phyloP scores from a whole-genome alignment of 2,329 filamentous ascomycete genomes.

The Fusarium armeniacum region DNA sequence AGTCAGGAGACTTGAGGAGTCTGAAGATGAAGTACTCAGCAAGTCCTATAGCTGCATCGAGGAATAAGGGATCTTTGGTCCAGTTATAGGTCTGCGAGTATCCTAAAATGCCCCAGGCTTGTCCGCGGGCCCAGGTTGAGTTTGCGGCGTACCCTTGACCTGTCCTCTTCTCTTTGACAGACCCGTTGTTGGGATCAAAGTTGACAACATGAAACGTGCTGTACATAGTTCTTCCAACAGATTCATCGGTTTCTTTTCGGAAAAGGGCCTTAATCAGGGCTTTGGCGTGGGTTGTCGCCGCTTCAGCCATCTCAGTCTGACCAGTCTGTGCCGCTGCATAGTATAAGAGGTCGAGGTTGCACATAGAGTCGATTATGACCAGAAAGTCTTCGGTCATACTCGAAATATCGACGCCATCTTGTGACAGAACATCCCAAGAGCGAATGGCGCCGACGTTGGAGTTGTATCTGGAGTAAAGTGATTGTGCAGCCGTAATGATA shows the following conservation, averaged over 20 bases:
- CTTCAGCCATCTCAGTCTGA: slow-evolving; percentile 45
- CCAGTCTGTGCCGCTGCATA: slow-evolving; percentile 54
- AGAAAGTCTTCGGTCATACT: slow-evolving; percentile 55
- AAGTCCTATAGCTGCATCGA: slow-evolving; percentile 61
- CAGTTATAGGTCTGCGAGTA: slow-evolving; percentile 65
- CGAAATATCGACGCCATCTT: slow-evolving; percentile 52
- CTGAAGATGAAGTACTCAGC: slow-evolving; percentile 65
- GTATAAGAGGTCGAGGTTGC: slow-evolving; percentile 57
- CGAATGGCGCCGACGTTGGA: slow-evolving; percentile 61
- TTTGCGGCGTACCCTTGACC: slow-evolving; percentile 62
- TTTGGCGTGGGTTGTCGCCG: slow-evolving; percentile 57
- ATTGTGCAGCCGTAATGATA: slow-evolving; percentile 60
- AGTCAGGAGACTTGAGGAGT: slow-evolving; percentile 53
- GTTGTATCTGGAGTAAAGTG: slow-evolving; percentile 60
- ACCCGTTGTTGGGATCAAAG: slow-evolving; percentile 60
- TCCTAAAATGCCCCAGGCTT: slow-evolving; percentile 66
- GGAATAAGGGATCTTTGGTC: slow-evolving; percentile 61
- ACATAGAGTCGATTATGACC: slow-evolving; percentile 61
- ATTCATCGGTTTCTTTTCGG: slow-evolving; percentile 52
- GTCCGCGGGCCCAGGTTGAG: slow-evolving; percentile 66
- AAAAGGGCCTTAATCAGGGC: slow-evolving; percentile 59
- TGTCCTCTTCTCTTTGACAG: slow-evolving; percentile 61
- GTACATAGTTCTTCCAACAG: slow-evolving; percentile 45
- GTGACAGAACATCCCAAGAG: slow-evolving; percentile 61
- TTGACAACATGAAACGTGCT: slow-evolving; percentile 65